Evolutionary conservation across 495 filamentous ascomycete genomes (phyloP).

Genomic region (Hyaloscypha variabilis): DNA sequence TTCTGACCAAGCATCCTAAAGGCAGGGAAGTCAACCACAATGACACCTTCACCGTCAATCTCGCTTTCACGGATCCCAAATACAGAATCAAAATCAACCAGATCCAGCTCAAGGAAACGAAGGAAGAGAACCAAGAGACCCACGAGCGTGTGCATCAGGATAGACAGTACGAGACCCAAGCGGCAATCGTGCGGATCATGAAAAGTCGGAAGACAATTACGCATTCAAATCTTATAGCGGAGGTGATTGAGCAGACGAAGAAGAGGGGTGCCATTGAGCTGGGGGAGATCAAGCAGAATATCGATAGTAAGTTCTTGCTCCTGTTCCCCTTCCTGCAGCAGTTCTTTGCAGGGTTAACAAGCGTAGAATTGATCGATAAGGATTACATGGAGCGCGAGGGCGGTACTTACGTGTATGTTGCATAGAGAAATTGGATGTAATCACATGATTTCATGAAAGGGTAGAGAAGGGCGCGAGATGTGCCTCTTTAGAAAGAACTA

Average conservation of each 20-base stretch:
- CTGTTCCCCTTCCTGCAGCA: constrained; percentile 1
- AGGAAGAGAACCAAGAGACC: constrained; percentile 84
- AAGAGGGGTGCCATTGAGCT: constrained; percentile 81
- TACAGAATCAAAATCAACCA: constrained; percentile 98
- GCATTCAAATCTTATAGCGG: constrained; percentile 77
- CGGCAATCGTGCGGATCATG: constrained; percentile 96
- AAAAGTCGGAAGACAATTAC: constrained; percentile 89
- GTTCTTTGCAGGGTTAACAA: not conserved
- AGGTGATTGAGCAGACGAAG: constrained; percentile 88
- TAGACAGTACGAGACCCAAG: constrained; percentile 93
- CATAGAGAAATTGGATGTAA: constrained; percentile 48
- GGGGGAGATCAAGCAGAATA: constrained; percentile 90
- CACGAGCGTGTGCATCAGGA: constrained; percentile 88
- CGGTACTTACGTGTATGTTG: constrained; percentile 78
- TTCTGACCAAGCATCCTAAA: constrained; percentile 85
- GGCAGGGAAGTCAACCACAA: constrained; percentile 70
- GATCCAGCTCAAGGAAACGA: constrained; percentile 90
- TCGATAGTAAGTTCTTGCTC: constrained; percentile 74
- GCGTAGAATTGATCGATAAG: constrained; percentile 82
- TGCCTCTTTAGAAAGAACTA: not conserved
- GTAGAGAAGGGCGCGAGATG: too few species aligned
- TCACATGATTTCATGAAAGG: not conserved
- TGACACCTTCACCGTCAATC: constrained; percentile 83
- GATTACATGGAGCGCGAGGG: constrained; percentile 90
- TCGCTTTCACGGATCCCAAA: constrained; percentile 74